Conservation (phyloP, 441 rosid species). For the Gossypium davidsonii region DNA sequence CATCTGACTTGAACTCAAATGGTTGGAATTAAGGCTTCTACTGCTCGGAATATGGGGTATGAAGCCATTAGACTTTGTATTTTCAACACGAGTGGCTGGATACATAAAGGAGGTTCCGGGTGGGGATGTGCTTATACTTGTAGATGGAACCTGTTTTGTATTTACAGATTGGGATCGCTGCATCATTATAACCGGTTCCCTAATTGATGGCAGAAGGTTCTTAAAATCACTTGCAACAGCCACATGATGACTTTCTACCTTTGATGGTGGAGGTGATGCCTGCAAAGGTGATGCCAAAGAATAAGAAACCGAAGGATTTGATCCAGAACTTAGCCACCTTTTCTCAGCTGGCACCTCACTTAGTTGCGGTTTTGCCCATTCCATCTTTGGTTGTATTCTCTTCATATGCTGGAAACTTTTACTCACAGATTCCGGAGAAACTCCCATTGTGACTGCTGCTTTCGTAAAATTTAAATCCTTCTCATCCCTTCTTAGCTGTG, state of each 20-base stretch:
- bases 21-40: slow-evolving; percentile 39
- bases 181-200: slow-evolving; percentile 66
- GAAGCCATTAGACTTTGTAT: slow-evolving; percentile 53
- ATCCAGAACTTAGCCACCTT: slow-evolving; percentile 48
- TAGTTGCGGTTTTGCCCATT: slow-evolving; percentile 63
- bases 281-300: slow-evolving; percentile 57
- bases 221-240: slow-evolving; percentile 49
- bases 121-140: slow-evolving; percentile 44
- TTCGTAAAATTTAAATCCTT: background rate
- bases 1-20: slow-evolving; percentile 42
- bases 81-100: slow-evolving; percentile 42
- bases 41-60: slow-evolving; percentile 40
- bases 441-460: slow-evolving; percentile 4
- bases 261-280: slow-evolving; percentile 41
- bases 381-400: slow-evolving; percentile 53
- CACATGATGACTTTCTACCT: slow-evolving; percentile 43
- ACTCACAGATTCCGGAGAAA: slow-evolving; percentile 28
- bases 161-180: slow-evolving; percentile 63
- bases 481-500: background rate
- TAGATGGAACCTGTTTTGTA: slow-evolving; percentile 40
- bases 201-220: slow-evolving; percentile 38
- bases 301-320: slow-evolving; percentile 42
- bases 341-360: slow-evolving; percentile 42
- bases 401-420: slow-evolving; percentile 54
- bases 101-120: slow-evolving; percentile 48